These are phyloP conservation scores for Geotrichum europaeum DNA, from an alignment of 1,139 yeast species.

Conservation along the genomic window DNA sequence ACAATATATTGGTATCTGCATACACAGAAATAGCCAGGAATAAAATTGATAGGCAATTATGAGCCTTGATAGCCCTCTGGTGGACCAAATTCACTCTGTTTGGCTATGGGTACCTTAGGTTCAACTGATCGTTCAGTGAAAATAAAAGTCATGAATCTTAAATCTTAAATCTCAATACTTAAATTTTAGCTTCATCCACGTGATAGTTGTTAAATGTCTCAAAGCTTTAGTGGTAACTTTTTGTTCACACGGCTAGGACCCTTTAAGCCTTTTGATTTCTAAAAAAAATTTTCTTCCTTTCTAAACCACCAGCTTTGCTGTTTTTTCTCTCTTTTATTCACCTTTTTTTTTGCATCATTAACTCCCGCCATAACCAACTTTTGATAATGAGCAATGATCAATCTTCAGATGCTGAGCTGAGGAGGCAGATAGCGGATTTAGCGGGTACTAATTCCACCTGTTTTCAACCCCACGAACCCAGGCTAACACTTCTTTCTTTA, in stretches of 20 bases:
- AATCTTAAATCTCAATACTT: neutral
- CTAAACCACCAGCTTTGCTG: neutral
- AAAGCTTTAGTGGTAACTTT: no score
- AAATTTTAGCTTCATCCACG: neutral
- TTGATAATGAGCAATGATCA: neutral
- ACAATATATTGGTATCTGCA: no score
- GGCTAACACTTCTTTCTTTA: neutral
- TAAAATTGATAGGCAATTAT: no score
- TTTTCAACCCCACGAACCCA: neutral
- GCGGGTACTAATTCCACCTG: constrained; percentile 11
- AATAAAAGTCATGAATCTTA: neutral
- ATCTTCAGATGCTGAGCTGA: constrained; percentile 10
- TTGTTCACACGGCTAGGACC: neutral
- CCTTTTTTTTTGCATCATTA: neutral
- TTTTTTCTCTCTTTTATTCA: neutral
- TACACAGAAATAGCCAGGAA: no score
- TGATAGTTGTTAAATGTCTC: no score
- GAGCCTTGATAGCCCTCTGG: no score
- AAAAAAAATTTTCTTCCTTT: neutral
- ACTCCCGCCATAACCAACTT: neutral
- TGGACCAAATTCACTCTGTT: no score
- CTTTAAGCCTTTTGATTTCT: neutral
- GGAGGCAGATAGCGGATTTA: constrained; percentile 15
- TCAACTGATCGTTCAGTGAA: no score
- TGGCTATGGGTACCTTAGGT: no score